A percentile compares a stretch with the other conserved stretches of the same genome.
Conservation (phyloP, 2,329 filamentous ascomycete species). For the Microsporum canis region DNA sequence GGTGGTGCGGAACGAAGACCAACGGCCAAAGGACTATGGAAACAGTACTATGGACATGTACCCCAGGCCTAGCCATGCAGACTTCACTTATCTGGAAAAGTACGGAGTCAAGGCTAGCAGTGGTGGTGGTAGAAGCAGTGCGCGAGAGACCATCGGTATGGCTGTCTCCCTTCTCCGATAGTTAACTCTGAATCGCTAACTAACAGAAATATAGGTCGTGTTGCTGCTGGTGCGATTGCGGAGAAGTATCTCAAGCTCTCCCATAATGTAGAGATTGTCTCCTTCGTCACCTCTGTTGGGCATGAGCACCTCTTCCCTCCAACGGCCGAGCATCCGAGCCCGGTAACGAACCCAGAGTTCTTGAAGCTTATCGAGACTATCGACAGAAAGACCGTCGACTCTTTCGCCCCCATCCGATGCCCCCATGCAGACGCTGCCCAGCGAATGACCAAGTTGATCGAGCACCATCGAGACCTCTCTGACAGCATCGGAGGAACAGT, state of each 20-base stretch:
- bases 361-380: constrained; percentile 61
- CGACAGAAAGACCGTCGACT: constrained; percentile 61
- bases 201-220: constrained; percentile 46
- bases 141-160: constrained; percentile 82
- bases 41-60: constrained; percentile 80
- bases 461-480: constrained; percentile 60
- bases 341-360: constrained; percentile 67
- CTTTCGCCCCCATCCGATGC: constrained; percentile 76
- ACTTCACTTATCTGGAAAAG: constrained; percentile 95
- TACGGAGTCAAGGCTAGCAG: constrained; percentile 88
- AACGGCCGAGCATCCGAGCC: constrained; percentile 54
- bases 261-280: constrained; percentile 80
- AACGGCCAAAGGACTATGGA: constrained; percentile 84
- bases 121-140: constrained; percentile 79
- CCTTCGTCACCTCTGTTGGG: constrained; percentile 80
- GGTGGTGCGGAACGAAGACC: constrained; percentile 82
- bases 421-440: constrained; percentile 54
- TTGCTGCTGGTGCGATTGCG: constrained; percentile 81
- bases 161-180: not conserved
- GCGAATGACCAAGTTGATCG: constrained; percentile 70
- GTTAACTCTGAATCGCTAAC: not conserved
- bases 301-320: constrained; percentile 65
- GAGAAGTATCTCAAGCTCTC: constrained; percentile 79
- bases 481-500: constrained; percentile 94
- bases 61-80: constrained; percentile 84